phyloP scores from a whole-genome alignment of 352 stramenopile genomes.

The Phytophthora agathidicida region DNA sequence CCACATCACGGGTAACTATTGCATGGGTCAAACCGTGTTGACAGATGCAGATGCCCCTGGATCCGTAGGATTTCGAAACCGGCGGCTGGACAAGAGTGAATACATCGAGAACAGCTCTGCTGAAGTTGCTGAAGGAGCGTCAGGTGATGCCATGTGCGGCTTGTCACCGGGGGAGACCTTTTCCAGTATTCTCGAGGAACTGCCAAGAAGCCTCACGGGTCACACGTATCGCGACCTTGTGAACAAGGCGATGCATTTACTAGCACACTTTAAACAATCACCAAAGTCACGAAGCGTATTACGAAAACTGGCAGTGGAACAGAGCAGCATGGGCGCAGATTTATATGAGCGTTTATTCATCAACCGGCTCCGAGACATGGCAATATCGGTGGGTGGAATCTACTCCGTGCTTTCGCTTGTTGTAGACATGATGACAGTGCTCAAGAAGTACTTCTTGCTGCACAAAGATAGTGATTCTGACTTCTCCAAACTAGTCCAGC shows the following conservation, averaged over 20 bases:
- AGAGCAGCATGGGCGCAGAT: slow-evolving; percentile 48
- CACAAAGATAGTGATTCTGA: slow-evolving; percentile 65
- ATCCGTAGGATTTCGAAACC: slow-evolving; percentile 25
- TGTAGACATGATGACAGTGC: slow-evolving; percentile 54
- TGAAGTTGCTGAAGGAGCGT: slow-evolving; percentile 9
- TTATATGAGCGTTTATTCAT: slow-evolving; percentile 57
- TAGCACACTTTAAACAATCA: slow-evolving; percentile 75
- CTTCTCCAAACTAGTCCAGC: slow-evolving; percentile 73
- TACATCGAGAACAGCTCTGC: slow-evolving; percentile 41
- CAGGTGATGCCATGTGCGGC: slow-evolving; percentile 34
- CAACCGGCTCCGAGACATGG: slow-evolving; percentile 35
- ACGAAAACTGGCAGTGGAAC: slow-evolving; percentile 49
- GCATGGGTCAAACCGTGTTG: slow-evolving; percentile 30
- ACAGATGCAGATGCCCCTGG: not conserved
- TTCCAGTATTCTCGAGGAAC: slow-evolving; percentile 58
- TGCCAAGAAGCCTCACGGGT: slow-evolving; percentile 64
- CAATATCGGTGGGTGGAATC: slow-evolving; percentile 54
- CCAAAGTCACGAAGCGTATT: slow-evolving; percentile 48
- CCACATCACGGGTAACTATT: slow-evolving; percentile 37
- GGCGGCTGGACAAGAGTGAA: slow-evolving; percentile 45
- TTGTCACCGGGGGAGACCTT: slow-evolving; percentile 30
- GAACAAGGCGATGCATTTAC: slow-evolving; percentile 65
- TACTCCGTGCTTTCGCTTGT: slow-evolving; percentile 55
- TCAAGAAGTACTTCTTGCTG: slow-evolving; percentile 69
- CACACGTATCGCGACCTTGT: slow-evolving; percentile 74